phyloP scores from a whole-genome alignment of 192 early-diverging fungal genomes.

The Entomortierella lignicola region DNA sequence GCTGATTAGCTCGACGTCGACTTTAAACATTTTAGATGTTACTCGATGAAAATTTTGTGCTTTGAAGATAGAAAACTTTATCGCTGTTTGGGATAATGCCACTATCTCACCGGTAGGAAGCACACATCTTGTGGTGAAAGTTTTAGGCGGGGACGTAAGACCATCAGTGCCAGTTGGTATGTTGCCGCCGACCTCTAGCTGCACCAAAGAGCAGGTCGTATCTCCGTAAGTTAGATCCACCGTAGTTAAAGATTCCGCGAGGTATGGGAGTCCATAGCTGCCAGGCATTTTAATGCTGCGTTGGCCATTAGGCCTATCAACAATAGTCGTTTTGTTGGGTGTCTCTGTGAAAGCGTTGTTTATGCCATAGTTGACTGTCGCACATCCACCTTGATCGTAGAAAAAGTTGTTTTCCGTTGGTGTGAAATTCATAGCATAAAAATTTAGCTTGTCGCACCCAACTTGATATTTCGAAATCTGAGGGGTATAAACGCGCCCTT shows the following conservation, averaged over 20 bases:
- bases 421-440: neutral
- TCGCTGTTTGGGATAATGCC: neutral
- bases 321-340: neutral
- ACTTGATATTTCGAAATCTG: neutral
- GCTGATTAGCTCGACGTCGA: neutral
- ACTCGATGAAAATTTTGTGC: neutral
- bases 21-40: neutral
- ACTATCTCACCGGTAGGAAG: neutral
- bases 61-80: neutral
- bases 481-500: neutral
- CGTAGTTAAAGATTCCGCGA: too few species aligned
- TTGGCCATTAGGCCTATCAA: neutral
- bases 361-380: neutral
- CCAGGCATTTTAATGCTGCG: neutral
- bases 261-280: too few species aligned
- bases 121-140: constrained; percentile 12
- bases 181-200: neutral
- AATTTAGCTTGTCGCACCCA: neutral
- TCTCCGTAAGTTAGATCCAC: neutral
- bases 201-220: neutral
- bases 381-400: neutral
- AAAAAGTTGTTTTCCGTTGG: too few species aligned
- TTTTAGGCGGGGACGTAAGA: neutral
- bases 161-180: neutral
- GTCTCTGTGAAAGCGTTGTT: neutral